Conservation (phyloP, 1,139 yeast genomes). For the Saccharomyces hybrid region DNA sequence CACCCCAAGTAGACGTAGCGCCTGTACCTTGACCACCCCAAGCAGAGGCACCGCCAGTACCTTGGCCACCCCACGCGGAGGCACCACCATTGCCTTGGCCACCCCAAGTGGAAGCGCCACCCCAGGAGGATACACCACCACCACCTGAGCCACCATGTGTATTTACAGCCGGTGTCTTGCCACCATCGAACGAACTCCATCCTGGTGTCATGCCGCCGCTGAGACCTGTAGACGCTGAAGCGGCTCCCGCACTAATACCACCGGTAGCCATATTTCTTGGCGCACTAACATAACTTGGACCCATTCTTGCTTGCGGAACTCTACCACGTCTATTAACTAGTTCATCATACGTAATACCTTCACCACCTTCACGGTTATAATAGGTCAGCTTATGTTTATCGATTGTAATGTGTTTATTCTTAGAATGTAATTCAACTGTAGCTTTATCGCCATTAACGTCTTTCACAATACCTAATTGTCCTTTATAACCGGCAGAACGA, state of each 20-base stretch:
- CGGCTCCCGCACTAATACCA: constrained; percentile 15
- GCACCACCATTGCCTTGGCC: constrained; percentile 40
- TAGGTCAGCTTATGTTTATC: constrained; percentile 71
- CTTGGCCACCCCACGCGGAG: constrained; percentile 36
- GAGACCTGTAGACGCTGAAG: constrained; percentile 22
- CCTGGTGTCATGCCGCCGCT: constrained; percentile 51
- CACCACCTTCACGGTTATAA: constrained; percentile 52
- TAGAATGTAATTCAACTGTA: constrained; percentile 87
- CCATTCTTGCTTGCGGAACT: constrained; percentile 30
- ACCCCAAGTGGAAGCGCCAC: constrained; percentile 47
- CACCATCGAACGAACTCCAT: constrained; percentile 40
- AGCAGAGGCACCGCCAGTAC: constrained; percentile 19
- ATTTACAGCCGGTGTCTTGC: constrained; percentile 44
- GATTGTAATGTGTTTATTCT: constrained; percentile 79
- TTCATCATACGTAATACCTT: constrained; percentile 69
- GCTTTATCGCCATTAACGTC: constrained; percentile 91
- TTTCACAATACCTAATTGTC: constrained; percentile 85
- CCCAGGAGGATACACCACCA: constrained; percentile 44
- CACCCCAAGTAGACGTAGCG: constrained; percentile 36
- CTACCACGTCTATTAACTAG: constrained; percentile 41
- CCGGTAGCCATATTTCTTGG: constrained; percentile 31
- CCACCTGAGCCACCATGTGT: constrained; percentile 37
- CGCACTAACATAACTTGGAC: constrained; percentile 33
- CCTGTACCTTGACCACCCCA: constrained; percentile 30
- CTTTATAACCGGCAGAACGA: constrained; percentile 83